Evolutionary conservation across 805 yeast species (phyloP), one percentile per base, ranked within the genome.

Genomic region (Saturnispora hagleri): DNA sequence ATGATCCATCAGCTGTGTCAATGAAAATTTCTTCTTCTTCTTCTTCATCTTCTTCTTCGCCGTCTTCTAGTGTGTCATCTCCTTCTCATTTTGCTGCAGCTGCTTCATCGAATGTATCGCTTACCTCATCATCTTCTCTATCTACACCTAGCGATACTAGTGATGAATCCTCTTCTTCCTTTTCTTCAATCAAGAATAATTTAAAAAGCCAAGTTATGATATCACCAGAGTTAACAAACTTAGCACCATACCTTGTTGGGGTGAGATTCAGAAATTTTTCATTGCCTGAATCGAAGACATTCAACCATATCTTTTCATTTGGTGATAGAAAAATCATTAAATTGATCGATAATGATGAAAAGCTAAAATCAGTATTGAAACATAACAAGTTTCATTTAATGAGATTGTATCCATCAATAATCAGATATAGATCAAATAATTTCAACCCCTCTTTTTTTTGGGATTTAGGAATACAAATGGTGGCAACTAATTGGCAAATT

Each of bases 401-500:
- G 84, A 73, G 99, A 48, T 79, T 89, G 0, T 93, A 93, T 62
- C 99, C 99, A 0, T 82, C 95, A 1, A 82, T 81, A 7, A 76
- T 82, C 52, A 69, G 97, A 41, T 75, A 86, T 56, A 82, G 74
- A 49, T 89, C 97, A 1, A 75, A 86, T 3, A 93, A 93, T 61
- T 90, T 88, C 62, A 77, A 76, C 43, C 98, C 99, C 0, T 67
- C 87, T 2, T 65, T 67, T 0, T 89, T 80, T 61, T 93, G 99
- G 99, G 73, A 74, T 47, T 71, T 76, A 46, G 99, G 99, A 0
- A 84, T 77, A 10, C 99, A 93, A 62, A 80, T 93, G 89, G 98
- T 87, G 4, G 98, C 99, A 0, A 83, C 96, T 0, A 93, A 91
- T 63, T 91, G 97, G 97, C 99, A 91, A 66, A 84, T 93, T 0